Evolutionary conservation across 768 basidiomycete genomes (phyloP), one percentile per base, ranked within the genome.

Genomic region (Boletus sensibilis): DNA sequence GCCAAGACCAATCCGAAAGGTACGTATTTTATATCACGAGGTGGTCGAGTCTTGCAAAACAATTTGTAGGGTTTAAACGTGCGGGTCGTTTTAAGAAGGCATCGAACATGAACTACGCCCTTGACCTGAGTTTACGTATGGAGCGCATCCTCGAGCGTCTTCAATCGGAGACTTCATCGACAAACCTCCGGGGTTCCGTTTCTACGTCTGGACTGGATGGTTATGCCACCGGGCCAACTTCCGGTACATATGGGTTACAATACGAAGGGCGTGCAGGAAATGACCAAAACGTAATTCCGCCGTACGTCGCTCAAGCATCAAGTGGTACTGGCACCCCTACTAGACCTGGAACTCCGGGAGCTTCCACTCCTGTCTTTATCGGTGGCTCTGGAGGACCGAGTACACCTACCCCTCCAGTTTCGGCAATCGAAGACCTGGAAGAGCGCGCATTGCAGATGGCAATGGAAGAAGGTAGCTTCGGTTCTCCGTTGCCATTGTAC

Each of bases 21-120:
- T 62, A 76, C 18, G 53, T 50, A 5, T 27, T 13, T 35, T 5
- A 6, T 9, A 4, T 20, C 29, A 8, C 74, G 18, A 75, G 75
- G 69, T 79, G 76, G 76, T 78, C 67, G 23, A 29, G 6, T 27
- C 23, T 46, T 16, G 3, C 44, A 35, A 45, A 12, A 13, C n/a
- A 13, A 9, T 44, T 40, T 18, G 9, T 33, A 72, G 69, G 67
- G 4, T 71, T 65, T n/a, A 74, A 60, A 23, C 72, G 76, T 38
- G 69, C 87, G 5, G 93, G 94, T 33, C 81, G 92, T 21, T 96
- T 96, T 80, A 96, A 96, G 78, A 96, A 96, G 73, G 92, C 92
- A 1, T 87, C 85, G 16, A 96, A 96, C 72, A 86, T 95, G 87
- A 96, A 95, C 68, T 93, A 88, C 63, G 91, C 82, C 21, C 75